Conservation (phyloP, 495 filamentous ascomycete species). For the Sabuloglossum arenarium region DNA sequence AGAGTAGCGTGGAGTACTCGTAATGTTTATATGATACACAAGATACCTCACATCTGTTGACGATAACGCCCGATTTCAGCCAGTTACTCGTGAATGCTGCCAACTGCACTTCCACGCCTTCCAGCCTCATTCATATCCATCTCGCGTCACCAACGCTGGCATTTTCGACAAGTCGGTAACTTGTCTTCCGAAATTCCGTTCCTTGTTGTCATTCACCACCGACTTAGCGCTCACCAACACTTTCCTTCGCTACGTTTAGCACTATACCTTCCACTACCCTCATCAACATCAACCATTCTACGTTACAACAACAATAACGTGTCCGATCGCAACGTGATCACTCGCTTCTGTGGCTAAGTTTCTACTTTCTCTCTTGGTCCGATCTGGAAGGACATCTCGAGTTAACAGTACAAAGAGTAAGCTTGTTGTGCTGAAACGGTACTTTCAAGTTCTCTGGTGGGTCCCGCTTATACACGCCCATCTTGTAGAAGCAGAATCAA, state of each 20-base stretch:
- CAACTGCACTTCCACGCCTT: not conserved
- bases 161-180: not conserved
- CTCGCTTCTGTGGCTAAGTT: not conserved
- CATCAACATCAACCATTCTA: not conserved
- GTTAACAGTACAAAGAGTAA: not conserved
- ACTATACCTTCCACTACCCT: not conserved
- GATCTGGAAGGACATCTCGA: not conserved
- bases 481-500: not conserved
- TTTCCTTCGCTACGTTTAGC: not conserved
- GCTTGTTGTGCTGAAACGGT: not conserved
- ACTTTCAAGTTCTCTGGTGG: not conserved
- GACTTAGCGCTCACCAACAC: not conserved
- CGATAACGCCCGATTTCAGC: not conserved
- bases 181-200: not conserved
- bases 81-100: not conserved
- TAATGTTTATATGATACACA: not conserved
- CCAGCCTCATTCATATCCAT: not conserved
- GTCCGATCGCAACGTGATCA: not conserved
- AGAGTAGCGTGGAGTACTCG: too few species aligned
- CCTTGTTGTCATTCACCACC: not conserved
- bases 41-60: not conserved
- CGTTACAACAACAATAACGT: not conserved
- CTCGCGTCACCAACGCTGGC: not conserved
- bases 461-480: not conserved
- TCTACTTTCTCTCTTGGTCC: not conserved